Conservation (phyloP, 768 basidiomycete genomes). For the Tulasnella sp. region DNA sequence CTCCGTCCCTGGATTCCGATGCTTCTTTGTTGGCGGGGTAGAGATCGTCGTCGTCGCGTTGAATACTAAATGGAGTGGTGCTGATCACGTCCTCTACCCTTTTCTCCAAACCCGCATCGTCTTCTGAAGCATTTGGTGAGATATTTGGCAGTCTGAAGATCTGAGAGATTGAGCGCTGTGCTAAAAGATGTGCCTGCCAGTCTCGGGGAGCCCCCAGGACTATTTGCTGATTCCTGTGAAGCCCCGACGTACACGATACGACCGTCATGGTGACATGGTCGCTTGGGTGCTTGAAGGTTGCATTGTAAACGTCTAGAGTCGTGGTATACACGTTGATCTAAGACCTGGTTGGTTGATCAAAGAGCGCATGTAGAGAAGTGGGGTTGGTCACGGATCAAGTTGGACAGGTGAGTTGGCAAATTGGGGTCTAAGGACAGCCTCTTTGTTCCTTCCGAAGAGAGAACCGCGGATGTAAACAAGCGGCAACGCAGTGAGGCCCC, state of each 20-base stretch:
- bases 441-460: too few relatives aligned
- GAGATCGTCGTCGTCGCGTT: too few relatives aligned
- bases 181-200: not conserved
- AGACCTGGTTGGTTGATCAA: constrained; percentile 9
- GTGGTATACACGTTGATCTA: not conserved
- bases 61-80: too few relatives aligned
- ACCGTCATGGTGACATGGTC: not conserved
- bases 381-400: too few relatives aligned
- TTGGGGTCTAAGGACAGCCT: too few relatives aligned
- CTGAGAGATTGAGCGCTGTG: not conserved
- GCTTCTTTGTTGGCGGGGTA: too few relatives aligned
- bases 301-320: not conserved
- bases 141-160: not conserved
- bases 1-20: too few relatives aligned
- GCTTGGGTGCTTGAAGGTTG: not conserved
- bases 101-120: not conserved
- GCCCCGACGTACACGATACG: not conserved
- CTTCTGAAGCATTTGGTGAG: not conserved
- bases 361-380: not conserved
- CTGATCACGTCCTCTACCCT: too few relatives aligned
- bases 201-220: not conserved
- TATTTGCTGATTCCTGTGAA: not conserved
- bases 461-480: too few relatives aligned
- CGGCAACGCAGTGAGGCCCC: too few relatives aligned
- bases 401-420: too few relatives aligned